These are phyloP conservation scores for Solanum chacoense DNA, from an alignment of 305 asterid genomes.

Conservation along the genomic window DNA sequence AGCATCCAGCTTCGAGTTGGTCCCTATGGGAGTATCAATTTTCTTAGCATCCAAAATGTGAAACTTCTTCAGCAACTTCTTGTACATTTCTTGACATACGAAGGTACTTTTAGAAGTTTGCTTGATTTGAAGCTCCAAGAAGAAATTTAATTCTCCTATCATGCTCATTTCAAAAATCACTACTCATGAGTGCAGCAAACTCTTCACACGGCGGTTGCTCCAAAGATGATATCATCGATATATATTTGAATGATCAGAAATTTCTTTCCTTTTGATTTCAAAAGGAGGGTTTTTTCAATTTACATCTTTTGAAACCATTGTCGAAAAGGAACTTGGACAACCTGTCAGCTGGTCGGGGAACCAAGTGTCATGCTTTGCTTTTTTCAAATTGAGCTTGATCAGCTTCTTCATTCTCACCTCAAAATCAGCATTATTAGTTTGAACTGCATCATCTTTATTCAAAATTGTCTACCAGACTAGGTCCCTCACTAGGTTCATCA, in stretches of 20 bases:
- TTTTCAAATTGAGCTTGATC: not conserved
- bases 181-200: not conserved
- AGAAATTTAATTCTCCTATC: not conserved
- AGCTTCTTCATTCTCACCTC: not conserved
- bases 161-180: not conserved
- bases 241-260: not conserved
- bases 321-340: not conserved
- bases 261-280: not conserved
- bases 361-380: not conserved
- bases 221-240: not conserved
- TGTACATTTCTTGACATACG: not conserved
- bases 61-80: not conserved
- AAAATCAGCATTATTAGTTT: not conserved
- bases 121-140: not conserved
- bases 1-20: not conserved
- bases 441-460: not conserved
- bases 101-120: not conserved
- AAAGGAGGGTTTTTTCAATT: not conserved
- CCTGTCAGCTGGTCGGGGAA: not conserved
- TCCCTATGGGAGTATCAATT: not conserved
- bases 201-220: not conserved
- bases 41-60: not conserved
- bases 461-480: not conserved
- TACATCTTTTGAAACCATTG: not conserved
- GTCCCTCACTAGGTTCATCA: not conserved